Evolutionary conservation across 495 filamentous ascomycete genomes (phyloP), one percentile per base, ranked within the genome.

Genomic region (Trichocladium uniseriatum): DNA sequence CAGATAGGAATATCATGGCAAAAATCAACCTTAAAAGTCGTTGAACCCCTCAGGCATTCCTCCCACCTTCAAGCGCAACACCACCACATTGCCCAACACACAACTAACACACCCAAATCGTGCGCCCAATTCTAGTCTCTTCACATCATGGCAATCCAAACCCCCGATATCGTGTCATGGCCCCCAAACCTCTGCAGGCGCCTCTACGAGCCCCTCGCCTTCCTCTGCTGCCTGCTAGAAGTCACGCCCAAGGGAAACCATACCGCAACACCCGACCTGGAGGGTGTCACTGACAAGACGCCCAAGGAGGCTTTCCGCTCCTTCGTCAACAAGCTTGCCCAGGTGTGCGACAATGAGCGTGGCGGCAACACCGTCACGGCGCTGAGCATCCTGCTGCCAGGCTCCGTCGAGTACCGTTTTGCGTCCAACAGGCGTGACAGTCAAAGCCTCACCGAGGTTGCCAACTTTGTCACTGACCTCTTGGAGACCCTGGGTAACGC

Each of bases 261-360:
- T 20, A 22, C 8, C 31, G 16, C 0, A 6, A 10, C 15, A 4
- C 20, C 34, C 3, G 34, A 18, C 22, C 34, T n/a, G 6, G 43
- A 46, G 14, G 3, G 34, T 10, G 22, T 36, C 5, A 14, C 36
- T 5, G 37, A 5, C 31, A 38, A 19, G 19, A 20, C 10, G 8
- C 43, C 54, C 38, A 35, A 56, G 11, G 38, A 38, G 5, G 24
- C 38, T 9, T 65, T 49, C 10, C 52, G 42, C 7, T 43, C 44
- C 44, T 61, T 65, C 24, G 55, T 61, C 34, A 59, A 63, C 51
- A 63, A 59, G 46, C 58, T 65, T 14, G 53, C 48, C 10, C 62
- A 63, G 15, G 34, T 66, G 6, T 64, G 58, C 16, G 58, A 63
- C 49, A 38, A 19, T 1, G 35, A 40, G 14, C 46, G 21, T 11